These are phyloP conservation scores for Trypanosoma boissoni DNA, from an alignment of 208 protist species.

Conservation along the genomic window DNA sequence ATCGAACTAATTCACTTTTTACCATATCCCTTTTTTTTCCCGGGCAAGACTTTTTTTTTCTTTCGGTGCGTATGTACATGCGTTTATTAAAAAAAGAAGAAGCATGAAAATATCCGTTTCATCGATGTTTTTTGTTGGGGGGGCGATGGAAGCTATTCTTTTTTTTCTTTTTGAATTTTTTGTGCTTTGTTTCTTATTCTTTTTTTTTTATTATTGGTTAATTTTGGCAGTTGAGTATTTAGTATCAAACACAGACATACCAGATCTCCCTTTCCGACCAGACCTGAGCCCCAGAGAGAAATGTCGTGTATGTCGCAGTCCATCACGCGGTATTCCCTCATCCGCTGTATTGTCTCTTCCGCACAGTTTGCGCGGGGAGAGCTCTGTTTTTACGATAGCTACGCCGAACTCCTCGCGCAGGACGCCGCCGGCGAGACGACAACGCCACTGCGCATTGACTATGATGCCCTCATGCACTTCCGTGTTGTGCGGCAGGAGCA, in stretches of 20 bases:
- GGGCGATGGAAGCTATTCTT: neutral
- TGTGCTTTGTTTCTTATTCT: neutral
- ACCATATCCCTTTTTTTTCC: too few species aligned
- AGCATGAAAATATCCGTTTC: too few species aligned
- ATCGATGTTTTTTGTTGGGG: too few species aligned
- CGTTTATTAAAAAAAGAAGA: too few species aligned
- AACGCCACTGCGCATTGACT: slow-evolving; percentile 55
- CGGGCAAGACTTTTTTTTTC: too few species aligned
- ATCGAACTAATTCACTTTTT: too few species aligned
- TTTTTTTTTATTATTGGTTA: slow-evolving; percentile 6
- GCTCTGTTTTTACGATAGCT: slow-evolving; percentile 59
- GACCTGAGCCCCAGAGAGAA: neutral
- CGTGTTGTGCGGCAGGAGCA: slow-evolving; percentile 60
- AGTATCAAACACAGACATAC: neutral
- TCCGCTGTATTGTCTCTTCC: slow-evolving; percentile 54
- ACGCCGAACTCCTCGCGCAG: slow-evolving; percentile 52
- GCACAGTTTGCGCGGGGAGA: slow-evolving; percentile 67
- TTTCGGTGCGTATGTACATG: too few species aligned
- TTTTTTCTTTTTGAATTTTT: neutral
- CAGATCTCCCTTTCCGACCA: neutral
- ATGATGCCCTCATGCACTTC: slow-evolving; percentile 65
- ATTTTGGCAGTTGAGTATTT: neutral
- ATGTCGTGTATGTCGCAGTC: slow-evolving; percentile 58
- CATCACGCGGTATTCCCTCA: slow-evolving; percentile 44
- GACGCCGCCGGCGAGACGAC: slow-evolving; percentile 49